phyloP scores from a whole-genome alignment of 2,329 filamentous ascomycete genomes.

The Gaeumannomyces tritici region DNA sequence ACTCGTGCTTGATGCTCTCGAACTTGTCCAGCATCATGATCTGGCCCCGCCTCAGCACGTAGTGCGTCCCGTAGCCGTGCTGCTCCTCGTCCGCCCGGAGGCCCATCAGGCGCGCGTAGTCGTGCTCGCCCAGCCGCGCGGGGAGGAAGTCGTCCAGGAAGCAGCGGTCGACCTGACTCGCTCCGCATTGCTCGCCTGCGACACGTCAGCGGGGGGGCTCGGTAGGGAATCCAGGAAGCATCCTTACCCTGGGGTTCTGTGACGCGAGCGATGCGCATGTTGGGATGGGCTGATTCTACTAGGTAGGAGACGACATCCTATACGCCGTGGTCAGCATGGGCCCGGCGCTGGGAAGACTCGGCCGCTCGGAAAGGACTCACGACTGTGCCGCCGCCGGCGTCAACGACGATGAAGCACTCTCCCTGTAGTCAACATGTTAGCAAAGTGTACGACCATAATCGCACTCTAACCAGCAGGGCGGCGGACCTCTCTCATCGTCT shows the following conservation, averaged over 20 bases:
- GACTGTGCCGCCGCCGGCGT: constrained; percentile 12
- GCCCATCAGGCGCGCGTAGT: neutral
- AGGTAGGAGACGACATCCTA: constrained; percentile 11
- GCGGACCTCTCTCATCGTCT: constrained; percentile 5
- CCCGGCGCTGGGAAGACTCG: too few relatives aligned
- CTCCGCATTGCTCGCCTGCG: neutral
- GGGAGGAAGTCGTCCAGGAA: neutral
- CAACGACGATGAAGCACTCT: constrained; percentile 13
- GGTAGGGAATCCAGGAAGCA: too few relatives aligned
- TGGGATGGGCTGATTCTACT: constrained; percentile 7
- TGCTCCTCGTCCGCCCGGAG: neutral
- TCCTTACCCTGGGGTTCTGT: neutral
- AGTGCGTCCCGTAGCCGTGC: neutral
- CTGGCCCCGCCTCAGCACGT: constrained; percentile 1
- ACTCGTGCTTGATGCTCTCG: neutral
- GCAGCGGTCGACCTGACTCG: neutral
- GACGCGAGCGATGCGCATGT: neutral
- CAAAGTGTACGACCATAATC: constrained; percentile 2
- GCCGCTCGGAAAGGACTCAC: neutral
- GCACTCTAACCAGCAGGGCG: rapidly evolving
- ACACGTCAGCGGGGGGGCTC: too few relatives aligned
- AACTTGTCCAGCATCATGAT: constrained; percentile 12
- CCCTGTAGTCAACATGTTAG: neutral
- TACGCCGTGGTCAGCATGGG: neutral
- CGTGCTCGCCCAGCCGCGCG: neutral